Evolutionary conservation across 2,329 filamentous ascomycete species (phyloP), one percentile per base, ranked within the genome.

Genomic region (Verticillium tricorpus): DNA sequence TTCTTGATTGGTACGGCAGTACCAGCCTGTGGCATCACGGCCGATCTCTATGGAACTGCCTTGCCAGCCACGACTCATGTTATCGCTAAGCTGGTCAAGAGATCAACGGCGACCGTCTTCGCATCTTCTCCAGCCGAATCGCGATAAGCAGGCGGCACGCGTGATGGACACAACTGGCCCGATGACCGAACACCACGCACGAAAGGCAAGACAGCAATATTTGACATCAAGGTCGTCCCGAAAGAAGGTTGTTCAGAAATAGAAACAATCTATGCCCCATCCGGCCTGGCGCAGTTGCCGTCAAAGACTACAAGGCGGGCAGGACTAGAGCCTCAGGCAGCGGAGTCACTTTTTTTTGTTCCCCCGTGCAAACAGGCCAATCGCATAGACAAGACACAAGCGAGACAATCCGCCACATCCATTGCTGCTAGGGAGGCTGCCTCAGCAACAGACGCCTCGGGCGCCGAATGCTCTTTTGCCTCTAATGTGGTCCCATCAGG

Each of bases 161-260:
- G 17, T 32, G 17, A 57, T 22, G 54, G 19, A 22, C 7, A 57
- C 55, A 57, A n/a, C 8, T 35, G 31, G 55, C n/a, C 32, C 11
- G 19, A 57, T 22, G 55, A 57, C 28, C n/a, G 25, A 19, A 9
- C 17, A 14, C 11, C 19, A 28, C 28, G 22, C 12, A 32, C 25
- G 25, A 56, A 9, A n/a, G 25, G 4, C 32, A 57, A n/a, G 28
- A n/a, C n/a, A 32, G 19, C 28, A 1, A 57, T 35, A 34, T 11
- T 57, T 17, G 32, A 57, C 19, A 9, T 56, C n/a, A 7, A n/a
- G 19, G 45, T 28, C 3, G 22, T 19, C n/a, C 45, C 8, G 9
- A 22, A 25, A 52, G 35, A 66, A 64, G 60, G 56, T 66, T 67
- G 65, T 55, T 65, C 59, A 67, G 66, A 63, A 70, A 70, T 70